These are phyloP conservation scores for Xylaria palmicola DNA, from an alignment of 495 filamentous ascomycete species.

Conservation along the genomic window DNA sequence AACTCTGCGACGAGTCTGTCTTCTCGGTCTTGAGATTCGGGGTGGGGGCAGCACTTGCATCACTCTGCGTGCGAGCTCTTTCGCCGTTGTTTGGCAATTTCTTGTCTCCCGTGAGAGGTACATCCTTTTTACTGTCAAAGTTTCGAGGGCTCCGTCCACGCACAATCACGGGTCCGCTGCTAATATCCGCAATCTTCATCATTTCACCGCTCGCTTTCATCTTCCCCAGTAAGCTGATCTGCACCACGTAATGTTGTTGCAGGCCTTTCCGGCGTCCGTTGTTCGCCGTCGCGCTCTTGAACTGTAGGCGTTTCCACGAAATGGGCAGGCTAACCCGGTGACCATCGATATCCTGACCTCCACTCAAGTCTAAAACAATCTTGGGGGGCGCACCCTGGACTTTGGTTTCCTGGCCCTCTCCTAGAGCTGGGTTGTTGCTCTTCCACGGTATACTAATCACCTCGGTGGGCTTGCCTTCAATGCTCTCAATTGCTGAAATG, in stretches of 20 bases:
- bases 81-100: constrained; percentile 25
- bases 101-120: constrained; percentile 56
- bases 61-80: constrained; percentile 29
- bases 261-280: constrained; percentile 71
- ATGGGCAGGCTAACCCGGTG: constrained; percentile 77
- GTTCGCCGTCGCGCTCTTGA: constrained; percentile 87
- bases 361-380: constrained; percentile 70
- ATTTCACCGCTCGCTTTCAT: constrained; percentile 58
- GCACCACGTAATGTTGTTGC: constrained; percentile 70
- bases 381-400: constrained; percentile 49
- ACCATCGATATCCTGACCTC: constrained; percentile 66
- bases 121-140: constrained; percentile 66
- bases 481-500: constrained; percentile 85
- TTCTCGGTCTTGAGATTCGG: constrained; percentile 34
- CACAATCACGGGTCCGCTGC: constrained; percentile 66
- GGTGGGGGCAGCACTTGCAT: constrained; percentile 22
- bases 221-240: constrained; percentile 61
- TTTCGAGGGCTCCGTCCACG: constrained; percentile 66
- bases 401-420: constrained; percentile 49
- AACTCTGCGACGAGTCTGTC: constrained; percentile 31
- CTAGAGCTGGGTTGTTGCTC: constrained; percentile 62
- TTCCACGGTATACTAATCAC: constrained; percentile 95
- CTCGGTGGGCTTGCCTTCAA: constrained; percentile 83
- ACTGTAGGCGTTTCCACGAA: constrained; percentile 88
- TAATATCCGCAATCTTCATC: constrained; percentile 60